Base-by-base conservation (phyloP, 2,329 filamentous ascomycete genomes). In the Alternaria conjuncta region DNA sequence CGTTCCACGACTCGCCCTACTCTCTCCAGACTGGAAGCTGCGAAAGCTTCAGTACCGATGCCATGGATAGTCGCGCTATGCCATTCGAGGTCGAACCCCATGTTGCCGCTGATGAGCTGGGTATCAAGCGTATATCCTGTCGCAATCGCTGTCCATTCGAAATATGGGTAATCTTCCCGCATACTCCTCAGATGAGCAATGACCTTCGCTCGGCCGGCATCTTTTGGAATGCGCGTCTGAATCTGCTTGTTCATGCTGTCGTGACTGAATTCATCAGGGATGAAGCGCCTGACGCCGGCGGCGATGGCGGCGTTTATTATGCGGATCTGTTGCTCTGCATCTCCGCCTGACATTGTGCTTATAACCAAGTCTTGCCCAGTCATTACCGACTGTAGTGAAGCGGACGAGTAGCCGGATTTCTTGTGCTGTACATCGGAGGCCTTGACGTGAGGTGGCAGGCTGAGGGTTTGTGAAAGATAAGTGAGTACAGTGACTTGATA, bases 211-310 rank as follows among this genome's bases (percentile, higher is more conserved):
- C 76, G 72, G 46, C 73, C 75, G 11, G 61, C 66, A 41, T 68
- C 69, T 10, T 75, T 75, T 18, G 75, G 69, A 11, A 81, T 59
- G 9, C 79, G 74, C 13, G 62, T 56, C 51, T 76, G 74, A 8
- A 81, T 67, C 5, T 54, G 50, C 15, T 60, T 46, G 62, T 81
- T 81, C 28, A 78, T 64, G 23, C 75, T 68, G 55, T 76, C 73
- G 41, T 76, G 77, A 46, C 79, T 80, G 63, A 81, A 84, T 59
- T 83, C 82, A 26, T 78, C 73, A 11, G 82, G 81, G 26, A 84
- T 75, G 67, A 82, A 80, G 15, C 79, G 76, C 49, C 70, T 73
- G 4, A 83, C 81, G 9, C 79, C 78, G 8, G 79, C 80, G 15
- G 77, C 73, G 46, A 81, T 65, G 15, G 78, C 72, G 18, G 81